These are phyloP conservation scores for Kappamyces sp. DNA, from an alignment of 192 early-diverging fungal genomes.

Conservation along the genomic window DNA sequence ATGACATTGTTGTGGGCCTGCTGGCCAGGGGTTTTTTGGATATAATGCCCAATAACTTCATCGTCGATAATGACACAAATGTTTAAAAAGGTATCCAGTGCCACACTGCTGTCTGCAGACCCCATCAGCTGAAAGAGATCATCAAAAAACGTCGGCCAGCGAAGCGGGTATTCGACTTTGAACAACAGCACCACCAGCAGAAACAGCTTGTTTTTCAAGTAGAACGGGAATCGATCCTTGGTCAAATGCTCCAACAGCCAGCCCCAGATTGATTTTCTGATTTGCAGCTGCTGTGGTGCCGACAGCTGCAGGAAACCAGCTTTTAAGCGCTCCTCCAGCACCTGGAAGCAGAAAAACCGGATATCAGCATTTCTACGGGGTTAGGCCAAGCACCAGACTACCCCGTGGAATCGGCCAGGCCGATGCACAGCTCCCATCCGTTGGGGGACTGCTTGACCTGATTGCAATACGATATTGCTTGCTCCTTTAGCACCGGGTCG, in stretches of 20 bases:
- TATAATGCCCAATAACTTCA: slow-evolving; percentile 71
- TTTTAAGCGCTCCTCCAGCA: slow-evolving; percentile 65
- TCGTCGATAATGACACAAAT: slow-evolving; percentile 79
- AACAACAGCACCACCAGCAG: slow-evolving; percentile 76
- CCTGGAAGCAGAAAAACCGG: slow-evolving; percentile 76
- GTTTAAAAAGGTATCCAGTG: slow-evolving; percentile 71
- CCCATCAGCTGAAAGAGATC: slow-evolving; percentile 68
- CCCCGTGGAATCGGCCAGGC: slow-evolving; percentile 31
- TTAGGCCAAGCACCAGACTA: slow-evolving; percentile 10
- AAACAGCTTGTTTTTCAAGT: slow-evolving; percentile 78
- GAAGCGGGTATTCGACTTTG: slow-evolving; percentile 71
- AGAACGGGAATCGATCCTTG: slow-evolving; percentile 31
- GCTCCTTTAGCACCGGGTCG: slow-evolving; percentile 60
- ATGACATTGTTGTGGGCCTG: slow-evolving; percentile 69
- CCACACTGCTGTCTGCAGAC: slow-evolving; percentile 31
- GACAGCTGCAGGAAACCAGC: slow-evolving; percentile 38
- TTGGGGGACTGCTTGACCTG: slow-evolving; percentile 67
- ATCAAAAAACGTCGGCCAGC: slow-evolving; percentile 84
- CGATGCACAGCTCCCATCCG: slow-evolving; percentile 81
- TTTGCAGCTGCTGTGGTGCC: slow-evolving; percentile 24
- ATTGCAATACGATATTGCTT: slow-evolving; percentile 81
- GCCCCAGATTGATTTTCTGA: slow-evolving; percentile 31
- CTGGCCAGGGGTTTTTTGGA: slow-evolving; percentile 61
- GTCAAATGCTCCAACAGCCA: slow-evolving; percentile 32
- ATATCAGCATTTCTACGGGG: slow-evolving; percentile 7